A percentile compares a stretch with the other conserved stretches of the same genome.
Conservation (phyloP, 176 grass and related monocot species). For the Coix lacrymajobi region DNA sequence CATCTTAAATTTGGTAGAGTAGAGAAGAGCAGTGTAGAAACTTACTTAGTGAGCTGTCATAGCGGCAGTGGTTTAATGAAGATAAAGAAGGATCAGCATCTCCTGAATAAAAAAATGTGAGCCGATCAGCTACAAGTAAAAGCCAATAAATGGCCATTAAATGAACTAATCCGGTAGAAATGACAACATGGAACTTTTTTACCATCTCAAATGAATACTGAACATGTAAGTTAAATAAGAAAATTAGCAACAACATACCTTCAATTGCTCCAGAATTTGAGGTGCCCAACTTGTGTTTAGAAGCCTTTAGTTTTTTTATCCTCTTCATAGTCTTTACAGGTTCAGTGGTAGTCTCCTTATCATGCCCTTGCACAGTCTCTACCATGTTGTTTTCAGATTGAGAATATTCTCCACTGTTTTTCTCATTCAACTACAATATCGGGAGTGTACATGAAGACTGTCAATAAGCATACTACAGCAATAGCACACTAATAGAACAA, state of each 20-base stretch:
- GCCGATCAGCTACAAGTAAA: not conserved
- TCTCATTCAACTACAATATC: constrained; percentile 41
- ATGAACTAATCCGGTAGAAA: not conserved
- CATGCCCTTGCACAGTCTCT: constrained; percentile 27
- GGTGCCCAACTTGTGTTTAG: constrained; percentile 17
- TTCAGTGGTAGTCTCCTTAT: constrained; percentile 33
- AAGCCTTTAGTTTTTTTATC: constrained; percentile 43
- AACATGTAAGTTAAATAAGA: constrained; percentile 4
- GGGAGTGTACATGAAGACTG: not conserved
- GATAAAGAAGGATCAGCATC: constrained; percentile 28
- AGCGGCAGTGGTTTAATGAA: constrained; percentile 53
- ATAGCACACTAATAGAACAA: not conserved
- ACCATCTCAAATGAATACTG: not conserved
- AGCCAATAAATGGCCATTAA: constrained; percentile 14
- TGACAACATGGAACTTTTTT: not conserved
- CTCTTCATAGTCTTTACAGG: constrained; percentile 39
- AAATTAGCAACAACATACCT: constrained; percentile 25
- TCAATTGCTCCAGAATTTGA: constrained; percentile 36
- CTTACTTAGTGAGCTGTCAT: constrained; percentile 86
- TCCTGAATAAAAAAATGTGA: constrained; percentile 53
- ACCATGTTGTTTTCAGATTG: constrained; percentile 36
- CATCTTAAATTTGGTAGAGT: not conserved
- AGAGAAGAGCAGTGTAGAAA: not conserved
- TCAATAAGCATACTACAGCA: constrained; percentile 7
- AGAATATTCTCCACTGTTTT: constrained; percentile 35